A percentile compares a stretch with the other conserved stretches of the same genome.
Conservation (phyloP, 805 yeast species). For the Zygosaccharomyces kombuchaensis region DNA sequence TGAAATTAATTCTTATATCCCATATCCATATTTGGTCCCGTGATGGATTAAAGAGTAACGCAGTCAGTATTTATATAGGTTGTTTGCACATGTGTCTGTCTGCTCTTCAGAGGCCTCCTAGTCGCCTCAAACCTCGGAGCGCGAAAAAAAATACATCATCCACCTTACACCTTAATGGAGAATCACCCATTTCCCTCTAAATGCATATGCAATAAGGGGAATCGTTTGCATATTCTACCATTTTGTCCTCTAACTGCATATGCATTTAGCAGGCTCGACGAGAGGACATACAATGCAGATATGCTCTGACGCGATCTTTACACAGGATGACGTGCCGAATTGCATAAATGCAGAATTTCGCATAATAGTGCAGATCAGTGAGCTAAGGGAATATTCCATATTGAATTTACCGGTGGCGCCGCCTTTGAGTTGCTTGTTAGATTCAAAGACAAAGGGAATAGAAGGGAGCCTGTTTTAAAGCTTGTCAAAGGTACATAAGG, state of each 20-base stretch:
- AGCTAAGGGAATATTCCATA: neutral
- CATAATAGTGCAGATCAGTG: neutral
- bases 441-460: neutral
- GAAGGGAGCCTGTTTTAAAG: neutral
- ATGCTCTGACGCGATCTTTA: neutral
- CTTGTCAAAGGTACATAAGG: neutral
- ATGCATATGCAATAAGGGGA: conserved; percentile 2
- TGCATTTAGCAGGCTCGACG: conserved; percentile 4
- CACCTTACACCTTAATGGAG: no score
- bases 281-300: neutral
- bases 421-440: neutral
- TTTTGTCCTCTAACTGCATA: conserved; percentile 15
- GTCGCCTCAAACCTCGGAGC: no score
- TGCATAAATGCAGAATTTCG: neutral
- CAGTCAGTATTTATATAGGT: no score
- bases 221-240: neutral
- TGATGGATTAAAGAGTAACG: no score
- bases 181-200: neutral
- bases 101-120: no score
- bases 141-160: no score
- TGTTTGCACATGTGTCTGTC: no score
- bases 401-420: neutral
- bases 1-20: no score
- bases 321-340: neutral
- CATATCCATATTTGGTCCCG: no score